These are phyloP conservation scores for Neofusicoccum parvum DNA, from an alignment of 2,329 filamentous ascomycete species.

Conservation along the genomic window DNA sequence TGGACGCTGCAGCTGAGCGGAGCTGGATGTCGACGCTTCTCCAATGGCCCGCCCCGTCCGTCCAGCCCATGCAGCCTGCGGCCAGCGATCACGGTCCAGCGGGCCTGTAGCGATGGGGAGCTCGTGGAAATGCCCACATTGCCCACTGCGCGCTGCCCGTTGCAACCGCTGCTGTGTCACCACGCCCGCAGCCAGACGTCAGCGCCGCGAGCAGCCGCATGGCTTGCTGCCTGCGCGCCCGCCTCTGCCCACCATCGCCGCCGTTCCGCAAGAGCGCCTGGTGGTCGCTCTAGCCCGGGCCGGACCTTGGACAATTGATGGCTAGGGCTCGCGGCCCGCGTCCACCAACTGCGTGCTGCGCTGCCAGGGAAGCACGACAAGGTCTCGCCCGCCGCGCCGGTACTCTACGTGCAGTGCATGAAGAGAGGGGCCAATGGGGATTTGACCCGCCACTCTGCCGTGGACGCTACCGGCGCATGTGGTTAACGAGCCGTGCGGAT, in stretches of 20 bases:
- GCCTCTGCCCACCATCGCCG: background rate
- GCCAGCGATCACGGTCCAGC: background rate
- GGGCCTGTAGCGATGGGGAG: background rate
- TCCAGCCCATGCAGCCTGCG: background rate
- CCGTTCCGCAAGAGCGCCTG: background rate
- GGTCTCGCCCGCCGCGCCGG: background rate
- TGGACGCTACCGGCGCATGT: constrained; percentile 7
- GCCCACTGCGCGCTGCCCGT: background rate
- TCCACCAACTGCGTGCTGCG: background rate
- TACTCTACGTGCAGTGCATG: background rate
- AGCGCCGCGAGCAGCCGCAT: constrained; percentile 11
- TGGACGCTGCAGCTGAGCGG: constrained; percentile 16
- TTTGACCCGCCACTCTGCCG: background rate
- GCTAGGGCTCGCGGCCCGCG: background rate
- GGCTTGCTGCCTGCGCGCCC: background rate
- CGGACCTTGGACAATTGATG: background rate
- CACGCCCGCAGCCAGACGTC: constrained; percentile 1
- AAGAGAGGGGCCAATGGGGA: background rate
- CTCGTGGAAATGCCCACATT: background rate
- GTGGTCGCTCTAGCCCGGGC: background rate
- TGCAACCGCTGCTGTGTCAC: constrained; percentile 11
- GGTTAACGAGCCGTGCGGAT: constrained; percentile 10
- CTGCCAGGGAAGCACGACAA: constrained; percentile 1
- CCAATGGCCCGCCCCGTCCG: constrained; percentile 11
- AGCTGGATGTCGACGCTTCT: background rate